phyloP scores from a whole-genome alignment of 1,139 yeast genomes.

The Chernovozyma aurita region DNA sequence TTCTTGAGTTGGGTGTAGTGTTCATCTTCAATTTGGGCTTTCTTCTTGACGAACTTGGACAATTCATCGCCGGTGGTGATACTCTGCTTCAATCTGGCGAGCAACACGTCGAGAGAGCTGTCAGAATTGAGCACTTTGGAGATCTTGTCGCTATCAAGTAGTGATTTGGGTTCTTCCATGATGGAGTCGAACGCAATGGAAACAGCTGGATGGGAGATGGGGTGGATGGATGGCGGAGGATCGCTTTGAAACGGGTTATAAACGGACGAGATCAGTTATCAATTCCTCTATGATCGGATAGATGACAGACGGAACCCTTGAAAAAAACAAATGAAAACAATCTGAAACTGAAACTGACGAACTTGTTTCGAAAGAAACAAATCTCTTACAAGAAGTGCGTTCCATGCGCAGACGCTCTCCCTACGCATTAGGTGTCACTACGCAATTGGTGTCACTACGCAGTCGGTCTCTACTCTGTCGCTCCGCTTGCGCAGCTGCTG shows the following conservation, averaged over 20 bases:
- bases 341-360: too few species aligned
- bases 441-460: too few species aligned
- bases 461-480: too few species aligned
- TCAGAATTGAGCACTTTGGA: conserved; percentile 34
- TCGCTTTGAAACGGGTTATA: not conserved
- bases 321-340: too few species aligned
- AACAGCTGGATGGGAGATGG: not conserved
- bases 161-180: conserved; percentile 1
- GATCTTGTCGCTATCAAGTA: conserved; percentile 12
- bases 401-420: too few species aligned
- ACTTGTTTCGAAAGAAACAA: too few species aligned
- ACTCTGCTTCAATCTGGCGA: conserved; percentile 73
- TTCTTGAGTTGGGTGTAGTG: conserved; percentile 71
- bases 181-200: too few species aligned
- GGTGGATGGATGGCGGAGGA: not conserved
- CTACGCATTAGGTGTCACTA: too few species aligned
- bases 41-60: conserved; percentile 70
- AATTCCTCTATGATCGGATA: too few species aligned
- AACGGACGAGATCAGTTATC: not conserved
- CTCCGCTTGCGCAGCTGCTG: too few species aligned
- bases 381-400: too few species aligned
- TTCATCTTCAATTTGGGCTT: conserved; percentile 75
- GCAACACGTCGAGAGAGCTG: conserved; percentile 55
- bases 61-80: conserved; percentile 82
- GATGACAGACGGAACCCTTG: too few species aligned